These are phyloP conservation scores for Casaregolazyma suthepensis DNA, from an alignment of 1,139 yeast species.

Conservation along the genomic window DNA sequence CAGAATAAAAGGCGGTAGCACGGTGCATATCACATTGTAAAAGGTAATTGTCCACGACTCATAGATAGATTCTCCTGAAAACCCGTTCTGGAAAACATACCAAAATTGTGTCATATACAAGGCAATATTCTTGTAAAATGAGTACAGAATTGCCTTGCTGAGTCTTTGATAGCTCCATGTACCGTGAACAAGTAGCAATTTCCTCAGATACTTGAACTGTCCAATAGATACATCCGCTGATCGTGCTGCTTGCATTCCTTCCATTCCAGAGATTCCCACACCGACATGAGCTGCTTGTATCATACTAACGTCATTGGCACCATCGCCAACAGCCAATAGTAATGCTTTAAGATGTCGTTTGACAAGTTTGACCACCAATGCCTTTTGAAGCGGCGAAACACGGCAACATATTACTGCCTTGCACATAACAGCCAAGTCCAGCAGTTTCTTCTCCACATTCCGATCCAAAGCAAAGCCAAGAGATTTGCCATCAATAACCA, in stretches of 20 bases:
- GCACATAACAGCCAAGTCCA: constrained; percentile 79
- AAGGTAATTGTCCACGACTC: constrained; percentile 98
- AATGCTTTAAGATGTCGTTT: constrained; percentile 66
- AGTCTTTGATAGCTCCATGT: constrained; percentile 96
- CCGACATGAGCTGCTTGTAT: constrained; percentile 99
- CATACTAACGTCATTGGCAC: constrained; percentile 98
- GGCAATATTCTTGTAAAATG: constrained; percentile 92
- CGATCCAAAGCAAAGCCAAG: constrained; percentile 77
- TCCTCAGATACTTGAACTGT: constrained; percentile 81
- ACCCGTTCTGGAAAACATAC: constrained; percentile 90
- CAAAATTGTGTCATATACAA: constrained; percentile 97
- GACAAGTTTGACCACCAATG: constrained; percentile 89
- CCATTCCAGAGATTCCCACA: constrained; percentile 97
- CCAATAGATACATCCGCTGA: constrained; percentile 97
- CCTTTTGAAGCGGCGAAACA: constrained; percentile 96
- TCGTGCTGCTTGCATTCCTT: constrained; percentile 99
- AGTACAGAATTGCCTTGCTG: constrained; percentile 84
- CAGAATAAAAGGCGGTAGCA: constrained; percentile 88
- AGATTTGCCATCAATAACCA: constrained; percentile 91
- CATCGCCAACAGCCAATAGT: constrained; percentile 93
- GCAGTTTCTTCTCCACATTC: constrained; percentile 69
- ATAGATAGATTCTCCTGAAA: constrained; percentile 90
- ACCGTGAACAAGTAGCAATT: constrained; percentile 86
- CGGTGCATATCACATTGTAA: constrained; percentile 94
- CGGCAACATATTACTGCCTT: constrained; percentile 96